These are phyloP conservation scores for Fusarium poae DNA, from an alignment of 2,329 filamentous ascomycete genomes.

Conservation along the genomic window DNA sequence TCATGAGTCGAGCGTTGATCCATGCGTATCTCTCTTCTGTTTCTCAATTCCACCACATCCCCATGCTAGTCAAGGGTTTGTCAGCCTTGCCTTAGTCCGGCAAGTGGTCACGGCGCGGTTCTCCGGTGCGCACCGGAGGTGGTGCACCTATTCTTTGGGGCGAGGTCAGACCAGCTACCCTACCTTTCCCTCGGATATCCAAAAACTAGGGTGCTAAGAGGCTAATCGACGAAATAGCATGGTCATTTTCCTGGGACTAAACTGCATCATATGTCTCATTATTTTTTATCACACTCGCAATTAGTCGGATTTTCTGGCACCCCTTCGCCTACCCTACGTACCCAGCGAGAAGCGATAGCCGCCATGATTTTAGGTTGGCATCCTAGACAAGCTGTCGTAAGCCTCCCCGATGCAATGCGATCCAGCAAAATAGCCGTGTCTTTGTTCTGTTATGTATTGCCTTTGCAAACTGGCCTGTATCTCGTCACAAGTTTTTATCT, in stretches of 20 bases:
- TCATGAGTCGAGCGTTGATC: slow-evolving; percentile 17
- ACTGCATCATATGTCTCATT: background rate
- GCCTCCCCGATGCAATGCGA: slow-evolving; percentile 12
- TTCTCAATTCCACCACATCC: slow-evolving; percentile 8
- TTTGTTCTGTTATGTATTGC: slow-evolving; percentile 26
- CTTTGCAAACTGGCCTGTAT: slow-evolving; percentile 4
- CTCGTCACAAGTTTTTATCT: background rate
- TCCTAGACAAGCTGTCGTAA: slow-evolving; percentile 29
- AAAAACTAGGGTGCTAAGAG: background rate
- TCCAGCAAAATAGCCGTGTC: slow-evolving; percentile 14
- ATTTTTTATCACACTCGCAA: background rate
- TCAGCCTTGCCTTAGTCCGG: slow-evolving; percentile 38
- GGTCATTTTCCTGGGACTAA: background rate
- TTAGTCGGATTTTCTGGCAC: background rate
- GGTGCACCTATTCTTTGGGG: slow-evolving; percentile 17
- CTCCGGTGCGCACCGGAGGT: slow-evolving; percentile 35
- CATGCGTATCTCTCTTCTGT: slow-evolving; percentile 16
- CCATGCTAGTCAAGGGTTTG: slow-evolving; percentile 17
- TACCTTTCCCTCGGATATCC: slow-evolving; percentile 3
- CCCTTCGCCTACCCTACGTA: background rate
- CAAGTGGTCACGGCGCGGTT: slow-evolving; percentile 23
- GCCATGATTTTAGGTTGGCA: slow-evolving; percentile 30
- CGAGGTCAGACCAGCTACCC: slow-evolving; percentile 22
- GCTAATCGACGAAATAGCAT: background rate
- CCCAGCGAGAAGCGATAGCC: slow-evolving; percentile 21